Conservation (phyloP, 148 eudicot genomes). For the Tetragonia tetragonoides region DNA sequence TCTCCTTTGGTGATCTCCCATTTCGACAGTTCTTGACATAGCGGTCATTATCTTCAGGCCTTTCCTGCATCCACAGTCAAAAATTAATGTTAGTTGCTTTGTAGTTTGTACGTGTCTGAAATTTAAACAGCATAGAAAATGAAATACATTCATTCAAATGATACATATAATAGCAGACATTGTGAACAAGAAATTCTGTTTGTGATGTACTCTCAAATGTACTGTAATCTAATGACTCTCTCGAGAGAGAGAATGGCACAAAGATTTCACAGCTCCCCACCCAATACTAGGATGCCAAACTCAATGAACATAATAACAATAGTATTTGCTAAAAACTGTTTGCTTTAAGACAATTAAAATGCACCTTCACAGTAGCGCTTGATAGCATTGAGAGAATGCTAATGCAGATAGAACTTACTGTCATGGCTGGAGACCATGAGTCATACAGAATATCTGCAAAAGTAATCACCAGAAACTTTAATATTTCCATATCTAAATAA, state of each 20-base stretch:
- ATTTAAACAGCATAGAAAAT: not conserved
- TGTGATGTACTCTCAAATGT: too few species aligned
- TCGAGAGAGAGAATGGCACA: not conserved
- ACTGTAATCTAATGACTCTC: not conserved
- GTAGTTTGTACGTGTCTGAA: not conserved
- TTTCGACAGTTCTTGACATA: constrained; percentile 82
- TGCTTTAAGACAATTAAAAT: constrained; percentile 14
- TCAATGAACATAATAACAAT: not conserved
- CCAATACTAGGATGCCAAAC: not conserved
- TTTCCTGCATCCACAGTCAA: constrained; percentile 58
- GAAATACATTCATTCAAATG: too few species aligned
- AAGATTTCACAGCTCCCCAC: not conserved
- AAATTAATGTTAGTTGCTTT: constrained; percentile 2
- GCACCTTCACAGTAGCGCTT: constrained; percentile 61
- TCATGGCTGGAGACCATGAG: constrained; percentile 85
- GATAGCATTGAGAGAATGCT: constrained; percentile 83
- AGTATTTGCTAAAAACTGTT: not conserved
- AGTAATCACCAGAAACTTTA: constrained; percentile 4
- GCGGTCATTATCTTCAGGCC: constrained; percentile 84
- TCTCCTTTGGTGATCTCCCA: constrained; percentile 88
- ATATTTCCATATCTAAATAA: not conserved
- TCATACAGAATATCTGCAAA: constrained; percentile 68
- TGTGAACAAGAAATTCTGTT: too few species aligned
- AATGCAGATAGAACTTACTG: constrained; percentile 71
- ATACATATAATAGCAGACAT: too few species aligned